Conservation (phyloP, 2,329 filamentous ascomycete species). For the Ceratocystis diversiconidia region DNA sequence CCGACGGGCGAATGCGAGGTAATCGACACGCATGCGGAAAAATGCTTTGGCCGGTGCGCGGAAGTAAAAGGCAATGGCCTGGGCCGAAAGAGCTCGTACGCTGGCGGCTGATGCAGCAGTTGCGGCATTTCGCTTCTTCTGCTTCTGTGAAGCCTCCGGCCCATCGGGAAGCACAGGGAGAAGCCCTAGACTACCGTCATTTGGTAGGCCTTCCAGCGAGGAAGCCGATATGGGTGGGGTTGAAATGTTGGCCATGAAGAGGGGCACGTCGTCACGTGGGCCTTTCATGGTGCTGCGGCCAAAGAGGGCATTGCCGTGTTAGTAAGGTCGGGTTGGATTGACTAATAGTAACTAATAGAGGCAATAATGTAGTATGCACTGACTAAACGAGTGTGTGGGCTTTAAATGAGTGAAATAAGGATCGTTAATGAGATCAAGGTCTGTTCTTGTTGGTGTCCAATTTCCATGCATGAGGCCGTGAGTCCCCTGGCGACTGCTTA, state of each 20-base stretch:
- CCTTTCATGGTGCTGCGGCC: slow-evolving; percentile 2
- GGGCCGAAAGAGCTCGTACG: slow-evolving; percentile 68
- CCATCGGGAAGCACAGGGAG: slow-evolving; percentile 28
- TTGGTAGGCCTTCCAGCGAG: not conserved
- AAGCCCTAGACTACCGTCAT: slow-evolving; percentile 32
- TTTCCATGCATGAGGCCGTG: not conserved
- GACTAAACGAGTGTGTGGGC: slow-evolving; percentile 5
- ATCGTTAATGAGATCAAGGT: not conserved
- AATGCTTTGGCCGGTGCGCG: slow-evolving; percentile 83
- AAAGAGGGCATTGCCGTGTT: not conserved
- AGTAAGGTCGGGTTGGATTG: not conserved
- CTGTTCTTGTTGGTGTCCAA: not conserved
- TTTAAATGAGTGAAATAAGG: not conserved
- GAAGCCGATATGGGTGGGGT: not conserved
- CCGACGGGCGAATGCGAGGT: slow-evolving; percentile 43
- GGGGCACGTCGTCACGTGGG: not conserved
- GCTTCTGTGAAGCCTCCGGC: slow-evolving; percentile 32
- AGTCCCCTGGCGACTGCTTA: not conserved
- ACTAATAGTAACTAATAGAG: not conserved
- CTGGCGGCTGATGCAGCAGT: slow-evolving; percentile 73
- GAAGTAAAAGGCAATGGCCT: slow-evolving; percentile 82
- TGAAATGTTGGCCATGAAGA: not conserved
- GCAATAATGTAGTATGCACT: not conserved
- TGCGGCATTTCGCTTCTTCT: slow-evolving; percentile 31
- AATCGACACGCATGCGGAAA: slow-evolving; percentile 81